Percentiles rank a stretch among this genome's conserved stretches.
phyloP scores from a whole-genome alignment of 1,284 basidiomycete genomes.

The Erythrobasidium hasegawianum region DNA sequence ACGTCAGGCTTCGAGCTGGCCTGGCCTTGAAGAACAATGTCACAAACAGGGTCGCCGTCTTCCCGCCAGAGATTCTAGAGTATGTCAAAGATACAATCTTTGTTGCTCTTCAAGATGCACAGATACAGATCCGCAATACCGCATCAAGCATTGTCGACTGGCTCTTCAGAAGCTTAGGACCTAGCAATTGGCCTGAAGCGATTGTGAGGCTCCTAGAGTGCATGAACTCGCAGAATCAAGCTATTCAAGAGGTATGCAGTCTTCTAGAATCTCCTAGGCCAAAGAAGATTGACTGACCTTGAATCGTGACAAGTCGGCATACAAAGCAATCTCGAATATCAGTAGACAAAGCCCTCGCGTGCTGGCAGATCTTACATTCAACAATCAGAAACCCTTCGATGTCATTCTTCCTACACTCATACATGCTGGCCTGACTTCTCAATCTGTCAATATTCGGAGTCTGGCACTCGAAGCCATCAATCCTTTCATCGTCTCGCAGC shows the following conservation, averaged over 20 bases:
- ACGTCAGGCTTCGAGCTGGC: conserved; percentile 92
- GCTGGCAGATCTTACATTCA: conserved; percentile 80
- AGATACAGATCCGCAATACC: conserved; percentile 81
- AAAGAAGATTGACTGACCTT: not conserved
- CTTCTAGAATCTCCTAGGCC: not conserved
- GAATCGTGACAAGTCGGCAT: conserved; percentile 65
- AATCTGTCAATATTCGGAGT: conserved; percentile 78
- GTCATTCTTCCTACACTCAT: conserved; percentile 54
- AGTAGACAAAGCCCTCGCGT: conserved; percentile 95
- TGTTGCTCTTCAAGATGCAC: conserved; percentile 65
- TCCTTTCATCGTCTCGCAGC: conserved; percentile 70
- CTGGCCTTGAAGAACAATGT: conserved; percentile 93
- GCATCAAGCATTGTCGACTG: conserved; percentile 87
- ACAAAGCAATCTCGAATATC: conserved; percentile 89
- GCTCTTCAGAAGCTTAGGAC: conserved; percentile 66
- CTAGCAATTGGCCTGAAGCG: conserved; percentile 87
- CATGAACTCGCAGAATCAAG: conserved; percentile 66
- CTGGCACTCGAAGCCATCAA: conserved; percentile 91
- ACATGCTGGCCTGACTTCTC: conserved; percentile 58
- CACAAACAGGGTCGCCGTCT: conserved; percentile 57
- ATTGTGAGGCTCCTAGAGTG: conserved; percentile 73
- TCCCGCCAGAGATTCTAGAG: conserved; percentile 62
- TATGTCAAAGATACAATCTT: conserved; percentile 82
- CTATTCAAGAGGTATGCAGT: conserved; percentile 73
- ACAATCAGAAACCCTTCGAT: conserved; percentile 59